Conservation (phyloP, 129 eudicot species). For the Chrysanthemum makinoi region DNA sequence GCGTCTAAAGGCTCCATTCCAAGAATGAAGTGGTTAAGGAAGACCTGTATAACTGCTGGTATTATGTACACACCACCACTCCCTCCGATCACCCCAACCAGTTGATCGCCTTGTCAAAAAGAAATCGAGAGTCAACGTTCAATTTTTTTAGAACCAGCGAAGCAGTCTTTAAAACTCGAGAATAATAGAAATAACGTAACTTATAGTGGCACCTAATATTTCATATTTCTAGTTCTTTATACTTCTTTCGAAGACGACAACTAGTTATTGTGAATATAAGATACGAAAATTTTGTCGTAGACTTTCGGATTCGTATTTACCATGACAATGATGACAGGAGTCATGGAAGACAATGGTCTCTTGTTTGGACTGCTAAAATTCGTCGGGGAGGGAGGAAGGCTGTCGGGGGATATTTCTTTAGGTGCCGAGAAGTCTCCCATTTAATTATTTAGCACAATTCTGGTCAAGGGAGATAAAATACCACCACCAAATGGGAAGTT, state of each 20-base stretch:
- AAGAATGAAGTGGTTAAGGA: conserved; percentile 83
- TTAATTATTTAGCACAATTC: neutral
- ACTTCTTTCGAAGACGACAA: no score
- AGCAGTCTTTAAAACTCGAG: neutral
- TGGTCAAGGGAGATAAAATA: neutral
- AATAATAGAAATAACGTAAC: no score
- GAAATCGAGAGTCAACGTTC: conserved; percentile 6
- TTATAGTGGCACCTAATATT: no score
- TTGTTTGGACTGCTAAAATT: no score
- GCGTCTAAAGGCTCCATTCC: conserved; percentile 85
- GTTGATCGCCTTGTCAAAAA: conserved; percentile 56
- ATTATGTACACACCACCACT: conserved; percentile 83
- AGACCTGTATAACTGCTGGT: conserved; percentile 82
- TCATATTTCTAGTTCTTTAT: no score
- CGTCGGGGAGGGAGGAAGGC: no score
- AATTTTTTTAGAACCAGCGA: neutral
- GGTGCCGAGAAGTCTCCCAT: neutral
- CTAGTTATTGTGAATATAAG: no score
- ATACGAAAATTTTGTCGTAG: no score
- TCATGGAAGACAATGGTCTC: conserved; percentile 49
- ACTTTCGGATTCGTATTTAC: neutral
- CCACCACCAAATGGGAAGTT: conserved; percentile 62
- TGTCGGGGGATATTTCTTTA: no score
- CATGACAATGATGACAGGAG: conserved; percentile 11
- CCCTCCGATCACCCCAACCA: conserved; percentile 90